These are phyloP conservation scores for Carex littledalei DNA, from an alignment of 176 grass and related monocot genomes.

Conservation along the genomic window DNA sequence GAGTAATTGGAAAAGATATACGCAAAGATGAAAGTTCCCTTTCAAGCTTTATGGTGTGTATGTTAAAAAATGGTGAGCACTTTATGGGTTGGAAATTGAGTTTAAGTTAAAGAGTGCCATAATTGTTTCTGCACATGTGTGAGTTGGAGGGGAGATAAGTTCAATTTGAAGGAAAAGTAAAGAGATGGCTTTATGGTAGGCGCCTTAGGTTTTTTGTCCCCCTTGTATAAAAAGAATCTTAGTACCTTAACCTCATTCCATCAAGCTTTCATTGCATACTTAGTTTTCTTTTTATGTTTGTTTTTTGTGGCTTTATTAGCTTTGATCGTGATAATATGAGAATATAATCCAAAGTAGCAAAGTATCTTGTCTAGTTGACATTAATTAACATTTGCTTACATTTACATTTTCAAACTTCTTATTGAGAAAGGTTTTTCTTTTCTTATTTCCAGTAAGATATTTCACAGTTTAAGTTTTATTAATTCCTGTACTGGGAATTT, in stretches of 20 bases:
- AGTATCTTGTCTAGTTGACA: neutral
- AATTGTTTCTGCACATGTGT: slow-evolving; percentile 27
- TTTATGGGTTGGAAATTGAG: slow-evolving; percentile 40
- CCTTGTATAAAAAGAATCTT: slow-evolving; percentile 9
- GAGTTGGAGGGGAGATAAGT: slow-evolving; percentile 18
- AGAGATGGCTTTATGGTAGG: slow-evolving; percentile 23
- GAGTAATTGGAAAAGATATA: neutral
- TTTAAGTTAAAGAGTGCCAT: slow-evolving; percentile 27
- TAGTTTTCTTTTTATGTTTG: neutral
- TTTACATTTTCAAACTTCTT: neutral
- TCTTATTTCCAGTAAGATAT: neutral
- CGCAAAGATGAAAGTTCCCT: slow-evolving; percentile 21
- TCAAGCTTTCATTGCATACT: slow-evolving; percentile 12
- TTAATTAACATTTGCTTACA: neutral
- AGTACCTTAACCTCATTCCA: slow-evolving; percentile 12
- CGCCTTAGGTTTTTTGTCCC: slow-evolving; percentile 11
- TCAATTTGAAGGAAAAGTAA: slow-evolving; percentile 21
- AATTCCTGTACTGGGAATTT: too few relatives aligned
- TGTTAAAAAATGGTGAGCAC: slow-evolving; percentile 14
- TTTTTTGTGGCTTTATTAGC: neutral
- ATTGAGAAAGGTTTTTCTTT: neutral
- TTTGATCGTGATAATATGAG: neutral
- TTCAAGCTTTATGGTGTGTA: slow-evolving; percentile 29
- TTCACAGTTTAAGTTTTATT: neutral
- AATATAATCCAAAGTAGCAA: neutral